These are phyloP conservation scores for Prunus mume DNA, from an alignment of 306 rosid genomes.

Conservation along the genomic window DNA sequence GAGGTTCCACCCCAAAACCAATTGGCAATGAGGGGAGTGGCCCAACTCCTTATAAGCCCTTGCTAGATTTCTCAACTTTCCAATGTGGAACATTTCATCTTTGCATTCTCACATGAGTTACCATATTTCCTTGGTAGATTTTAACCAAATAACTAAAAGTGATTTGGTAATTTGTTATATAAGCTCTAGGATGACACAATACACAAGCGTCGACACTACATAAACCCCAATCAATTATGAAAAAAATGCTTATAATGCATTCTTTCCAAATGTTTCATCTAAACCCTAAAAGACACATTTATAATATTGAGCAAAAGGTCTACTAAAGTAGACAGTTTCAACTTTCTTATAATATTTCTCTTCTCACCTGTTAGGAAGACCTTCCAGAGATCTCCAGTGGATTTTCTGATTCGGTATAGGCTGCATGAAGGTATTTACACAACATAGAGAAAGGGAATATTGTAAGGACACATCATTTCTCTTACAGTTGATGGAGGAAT, in stretches of 20 bases:
- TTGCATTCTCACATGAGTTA: background rate
- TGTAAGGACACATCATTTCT: background rate
- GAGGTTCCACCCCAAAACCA: too few relatives aligned
- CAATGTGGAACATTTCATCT: too few relatives aligned
- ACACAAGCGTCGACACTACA: background rate
- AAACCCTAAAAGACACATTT: background rate
- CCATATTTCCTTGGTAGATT: background rate
- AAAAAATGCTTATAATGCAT: background rate
- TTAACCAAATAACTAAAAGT: background rate
- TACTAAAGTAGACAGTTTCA: slow-evolving; percentile 12
- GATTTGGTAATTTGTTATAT: background rate
- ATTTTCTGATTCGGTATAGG: slow-evolving; percentile 92
- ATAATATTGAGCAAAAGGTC: slow-evolving; percentile 9
- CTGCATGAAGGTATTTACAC: slow-evolving; percentile 48
- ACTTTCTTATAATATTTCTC: background rate
- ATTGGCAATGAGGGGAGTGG: too few relatives aligned
- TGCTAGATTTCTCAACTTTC: too few relatives aligned
- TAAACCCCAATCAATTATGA: background rate
- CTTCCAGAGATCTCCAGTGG: slow-evolving; percentile 94
- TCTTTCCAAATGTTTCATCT: background rate
- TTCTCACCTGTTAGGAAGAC: slow-evolving; percentile 87
- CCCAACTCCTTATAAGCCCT: too few relatives aligned
- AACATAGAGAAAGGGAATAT: slow-evolving; percentile 21
- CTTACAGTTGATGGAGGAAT: background rate
- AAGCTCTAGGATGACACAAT: background rate